Evolutionary conservation across 257 asterid species (phyloP).

Genomic region (Orobanche coerulescens): DNA sequence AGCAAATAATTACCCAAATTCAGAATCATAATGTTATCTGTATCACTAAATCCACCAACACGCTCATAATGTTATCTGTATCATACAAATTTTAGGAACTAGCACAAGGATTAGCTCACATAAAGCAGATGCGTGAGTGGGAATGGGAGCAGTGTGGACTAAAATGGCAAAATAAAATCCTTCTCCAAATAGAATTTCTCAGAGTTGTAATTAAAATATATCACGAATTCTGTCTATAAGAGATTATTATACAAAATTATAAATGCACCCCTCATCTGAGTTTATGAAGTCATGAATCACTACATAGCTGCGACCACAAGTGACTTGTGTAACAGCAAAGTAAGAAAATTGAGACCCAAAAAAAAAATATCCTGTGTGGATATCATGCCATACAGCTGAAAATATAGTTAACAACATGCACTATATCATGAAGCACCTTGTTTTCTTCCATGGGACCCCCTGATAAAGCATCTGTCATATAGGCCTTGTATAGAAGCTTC

Average conservation of each 20-base stretch:
- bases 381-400: not conserved
- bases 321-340: not conserved
- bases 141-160: not conserved
- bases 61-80: not conserved
- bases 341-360: not conserved
- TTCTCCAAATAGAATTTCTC: not conserved
- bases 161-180: not conserved
- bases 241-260: too few relatives aligned
- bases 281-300: not conserved
- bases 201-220: not conserved
- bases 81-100: not conserved
- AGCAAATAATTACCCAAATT: not conserved
- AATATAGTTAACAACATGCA: constrained; percentile 6
- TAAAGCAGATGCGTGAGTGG: not conserved
- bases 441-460: constrained; percentile 78
- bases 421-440: constrained; percentile 46
- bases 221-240: not conserved
- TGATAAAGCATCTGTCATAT: constrained; percentile 62
- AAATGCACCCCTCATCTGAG: not conserved
- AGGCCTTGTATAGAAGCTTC: constrained; percentile 73
- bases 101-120: not conserved
- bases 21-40: not conserved
- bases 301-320: not conserved
- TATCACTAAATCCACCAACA: constrained; percentile 8
- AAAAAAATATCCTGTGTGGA: constrained; percentile 5